Evolutionary conservation across 768 basidiomycete genomes (phyloP).

Genomic region (Rhizopogon vinicolor): DNA sequence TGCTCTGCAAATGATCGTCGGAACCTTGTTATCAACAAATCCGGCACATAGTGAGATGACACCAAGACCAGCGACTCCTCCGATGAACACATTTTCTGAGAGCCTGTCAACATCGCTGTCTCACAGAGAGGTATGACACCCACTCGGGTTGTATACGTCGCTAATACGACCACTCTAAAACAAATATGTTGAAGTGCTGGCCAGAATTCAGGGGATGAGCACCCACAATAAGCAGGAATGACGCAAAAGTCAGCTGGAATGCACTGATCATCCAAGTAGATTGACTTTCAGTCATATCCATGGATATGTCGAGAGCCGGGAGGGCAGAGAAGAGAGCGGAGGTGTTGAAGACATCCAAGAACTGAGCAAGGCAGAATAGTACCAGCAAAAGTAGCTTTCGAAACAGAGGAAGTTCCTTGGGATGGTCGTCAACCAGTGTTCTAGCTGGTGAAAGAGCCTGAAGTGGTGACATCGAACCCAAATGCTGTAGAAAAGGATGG

Average conservation of each 20-base stretch:
- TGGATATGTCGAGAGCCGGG: conserved; percentile 25
- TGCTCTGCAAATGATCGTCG: conserved; percentile 46
- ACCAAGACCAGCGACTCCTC: conserved; percentile 37
- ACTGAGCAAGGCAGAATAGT: conserved; percentile 37
- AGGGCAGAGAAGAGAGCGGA: conserved; percentile 36
- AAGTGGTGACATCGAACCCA: conserved; percentile 9
- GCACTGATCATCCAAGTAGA: conserved; percentile 39
- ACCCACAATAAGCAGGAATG: conserved; percentile 34
- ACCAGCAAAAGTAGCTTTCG: conserved; percentile 28
- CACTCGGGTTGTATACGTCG: conserved; percentile 39
- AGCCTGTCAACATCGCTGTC: not conserved
- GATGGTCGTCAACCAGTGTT: not conserved
- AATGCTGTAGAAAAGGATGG: not conserved
- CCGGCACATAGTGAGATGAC: conserved; percentile 40
- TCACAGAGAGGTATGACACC: conserved; percentile 1
- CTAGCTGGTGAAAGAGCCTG: not conserved
- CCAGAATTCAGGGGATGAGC: conserved; percentile 4
- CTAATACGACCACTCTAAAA: conserved; percentile 34
- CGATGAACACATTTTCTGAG: conserved; percentile 37
- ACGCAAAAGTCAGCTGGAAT: conserved; percentile 38
- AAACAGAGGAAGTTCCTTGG: conserved; percentile 14
- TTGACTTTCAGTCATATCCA: conserved; percentile 17
- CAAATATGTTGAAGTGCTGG: not conserved
- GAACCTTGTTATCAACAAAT: conserved; percentile 41
- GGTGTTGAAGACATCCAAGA: conserved; percentile 41